Percentiles rank a stretch among this genome's conserved stretches.
phyloP scores from a whole-genome alignment of 306 rosid species.

The Amphicarpaea edgeworthii region DNA sequence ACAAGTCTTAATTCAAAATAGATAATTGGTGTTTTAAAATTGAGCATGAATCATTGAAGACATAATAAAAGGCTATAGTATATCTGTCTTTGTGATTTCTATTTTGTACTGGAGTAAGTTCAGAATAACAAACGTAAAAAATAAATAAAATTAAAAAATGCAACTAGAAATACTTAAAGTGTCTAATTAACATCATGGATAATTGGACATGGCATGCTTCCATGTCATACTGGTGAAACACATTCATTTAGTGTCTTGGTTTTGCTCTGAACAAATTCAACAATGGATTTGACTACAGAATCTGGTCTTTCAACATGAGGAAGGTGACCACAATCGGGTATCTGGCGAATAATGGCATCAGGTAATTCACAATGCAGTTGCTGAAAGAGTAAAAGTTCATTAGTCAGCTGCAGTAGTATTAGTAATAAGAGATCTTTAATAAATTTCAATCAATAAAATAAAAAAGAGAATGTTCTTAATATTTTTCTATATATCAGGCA shows the following conservation, averaged over 20 bases:
- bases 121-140: not conserved
- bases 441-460: too few relatives aligned
- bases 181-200: not conserved
- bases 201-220: not conserved
- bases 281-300: constrained; percentile 56
- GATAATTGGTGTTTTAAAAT: constrained; percentile 7
- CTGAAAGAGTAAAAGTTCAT: constrained; percentile 49
- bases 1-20: not conserved
- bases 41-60: not conserved
- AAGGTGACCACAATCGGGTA: constrained; percentile 75
- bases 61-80: not conserved
- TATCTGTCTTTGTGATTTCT: not conserved
- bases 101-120: constrained; percentile 1
- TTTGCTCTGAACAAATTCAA: constrained; percentile 60
- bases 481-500: too few relatives aligned
- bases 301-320: constrained; percentile 80
- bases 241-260: constrained; percentile 44
- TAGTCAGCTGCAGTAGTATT: constrained; percentile 1
- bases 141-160: not conserved
- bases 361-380: constrained; percentile 72
- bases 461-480: too few relatives aligned
- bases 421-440: too few relatives aligned
- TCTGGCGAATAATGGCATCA: constrained; percentile 64
- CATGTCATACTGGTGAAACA: constrained; percentile 30
- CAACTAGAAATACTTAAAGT: not conserved